Percentiles rank a stretch among this genome's conserved stretches.
Conservation (phyloP, 2,329 filamentous ascomycete genomes). For the Cytospora paraplurivora region DNA sequence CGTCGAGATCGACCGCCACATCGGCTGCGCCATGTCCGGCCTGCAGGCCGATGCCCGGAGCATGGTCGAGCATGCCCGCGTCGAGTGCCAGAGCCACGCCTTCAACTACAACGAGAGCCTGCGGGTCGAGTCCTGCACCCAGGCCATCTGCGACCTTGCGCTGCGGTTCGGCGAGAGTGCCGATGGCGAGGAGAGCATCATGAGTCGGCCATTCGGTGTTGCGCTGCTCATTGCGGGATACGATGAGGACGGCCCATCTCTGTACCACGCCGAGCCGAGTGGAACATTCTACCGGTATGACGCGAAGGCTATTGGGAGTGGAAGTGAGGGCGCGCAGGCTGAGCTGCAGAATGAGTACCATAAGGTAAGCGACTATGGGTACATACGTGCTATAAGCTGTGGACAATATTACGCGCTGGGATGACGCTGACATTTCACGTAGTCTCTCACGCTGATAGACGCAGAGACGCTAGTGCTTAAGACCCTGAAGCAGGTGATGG, state of each 20-base stretch:
- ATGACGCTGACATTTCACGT: conserved; percentile 8
- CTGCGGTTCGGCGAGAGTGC: conserved; percentile 96
- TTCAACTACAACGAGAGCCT: conserved; percentile 98
- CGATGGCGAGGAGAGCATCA: conserved; percentile 97
- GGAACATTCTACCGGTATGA: conserved; percentile 99
- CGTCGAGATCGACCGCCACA: conserved; percentile 98
- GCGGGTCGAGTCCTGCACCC: conserved; percentile 95
- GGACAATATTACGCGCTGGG: not conserved
- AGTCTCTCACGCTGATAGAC: conserved; percentile 87
- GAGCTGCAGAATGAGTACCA: conserved; percentile 99
- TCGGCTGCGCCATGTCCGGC: conserved; percentile 97
- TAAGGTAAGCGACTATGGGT: conserved; percentile 57
- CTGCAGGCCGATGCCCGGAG: conserved; percentile 96
- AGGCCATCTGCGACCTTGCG: conserved; percentile 97
- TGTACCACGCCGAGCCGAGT: conserved; percentile 97
- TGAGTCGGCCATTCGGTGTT: conserved; percentile 96
- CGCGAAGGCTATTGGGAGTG: conserved; percentile 96
- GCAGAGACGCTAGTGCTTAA: conserved; percentile 95
- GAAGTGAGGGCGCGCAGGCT: conserved; percentile 94
- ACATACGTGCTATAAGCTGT: not conserved
- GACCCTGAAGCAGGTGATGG: conserved; percentile 99
- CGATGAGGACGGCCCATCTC: conserved; percentile 93
- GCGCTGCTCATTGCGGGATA: conserved; percentile 94
- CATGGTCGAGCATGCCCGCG: conserved; percentile 97
- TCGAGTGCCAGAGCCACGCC: conserved; percentile 94